Evolutionary conservation across 2,329 filamentous ascomycete species (phyloP), one percentile per base, ranked within the genome.

Genomic region (Waltergamsia citrina): DNA sequence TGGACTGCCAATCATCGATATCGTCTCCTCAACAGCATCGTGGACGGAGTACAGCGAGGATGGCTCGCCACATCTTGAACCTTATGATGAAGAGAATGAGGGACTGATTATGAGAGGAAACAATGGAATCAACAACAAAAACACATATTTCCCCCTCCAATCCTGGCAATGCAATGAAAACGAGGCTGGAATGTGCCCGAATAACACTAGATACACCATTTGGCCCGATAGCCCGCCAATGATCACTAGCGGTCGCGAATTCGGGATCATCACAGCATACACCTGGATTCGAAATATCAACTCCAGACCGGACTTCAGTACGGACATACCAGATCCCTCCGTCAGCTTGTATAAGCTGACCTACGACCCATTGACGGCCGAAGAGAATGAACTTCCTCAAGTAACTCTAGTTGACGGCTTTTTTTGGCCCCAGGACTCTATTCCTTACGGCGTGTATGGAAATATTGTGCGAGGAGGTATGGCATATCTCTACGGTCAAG

Each of bases 401-500:
- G 40, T 43, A 4, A 30, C 34, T 6, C 20, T 38, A 12, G 40
- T 39, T 24, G 31, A 38, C 34, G 19, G 4, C 9, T 27, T 11
- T 7, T 43, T 43, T 27, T 43, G 41, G 41, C 15, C 12, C 21
- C 26, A 37, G 15, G n/a, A 38, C n/a, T 29, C 40, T n/a, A 38
- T 43, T 21, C 24, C 27, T 10, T 43, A 38, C 23, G 41, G 41
- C 14, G 32, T 27, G 11, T 43, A 43, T 29, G 44, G 44, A 20
- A 45, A 40, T 27, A 34, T 41, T 5, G 41, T 40, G 18, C 29
- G 31, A n/a, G 39, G 42, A 29, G 39, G 31, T 16, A 37, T 36
- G 11, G 42, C 43, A 24, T 46, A 43, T 22, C 38, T 43, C 20
- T 46, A 38, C 24, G 44, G 43, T 14, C 36, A 41, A 33, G 36